Base-by-base conservation (phyloP, 805 yeast species). In the Priceomyces castillae region DNA sequence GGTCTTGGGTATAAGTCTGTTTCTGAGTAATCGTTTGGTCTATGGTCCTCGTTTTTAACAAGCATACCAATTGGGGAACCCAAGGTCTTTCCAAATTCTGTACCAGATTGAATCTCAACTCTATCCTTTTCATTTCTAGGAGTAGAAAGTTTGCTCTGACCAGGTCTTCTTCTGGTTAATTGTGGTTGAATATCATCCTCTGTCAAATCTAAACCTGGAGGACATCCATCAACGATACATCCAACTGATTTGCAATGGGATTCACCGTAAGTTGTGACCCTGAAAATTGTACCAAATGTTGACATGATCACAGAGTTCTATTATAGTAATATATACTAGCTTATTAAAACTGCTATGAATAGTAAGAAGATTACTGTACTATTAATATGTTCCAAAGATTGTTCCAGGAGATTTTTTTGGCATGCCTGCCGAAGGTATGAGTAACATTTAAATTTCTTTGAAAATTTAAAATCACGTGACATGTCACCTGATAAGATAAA, bases 201-300 rank as follows among this genome's bases (percentile, higher is more conserved):
- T 14, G 85, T 77, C 42, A 94, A 77, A 6, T 81, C 76, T 79
- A 94, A 75, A 25, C 96, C 96, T 22, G 99, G 97, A 23, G 99
- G 99, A 34, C 90, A 94, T 46, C 99, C 99, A 55, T 94, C 99
- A 31, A 94, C 97, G 48, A 94, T 94, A 69, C 98, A 94, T 25
- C 99, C 99, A 34, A 94, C 99, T 7, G 96, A 87, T 58, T 82
- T 86, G 73, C 99, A 94, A 72, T 94, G 99, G 7, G 97, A 89
- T 65, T 94, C 99, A 52, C 99, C 99, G 74, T 90, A 92, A 23
- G 99, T 92, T 50, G 98, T 92, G 52, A 92, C 98, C 44, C 65
- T 63, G 56, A 71, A 71, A 42, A 68, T 48, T 18, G 57, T 61
- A 37, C 76, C 76, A 50, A 69, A 71, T 16, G 69, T 45, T 37